Base-by-base conservation (phyloP, 2,329 filamentous ascomycete genomes). In the Fusarium marasasianum region DNA sequence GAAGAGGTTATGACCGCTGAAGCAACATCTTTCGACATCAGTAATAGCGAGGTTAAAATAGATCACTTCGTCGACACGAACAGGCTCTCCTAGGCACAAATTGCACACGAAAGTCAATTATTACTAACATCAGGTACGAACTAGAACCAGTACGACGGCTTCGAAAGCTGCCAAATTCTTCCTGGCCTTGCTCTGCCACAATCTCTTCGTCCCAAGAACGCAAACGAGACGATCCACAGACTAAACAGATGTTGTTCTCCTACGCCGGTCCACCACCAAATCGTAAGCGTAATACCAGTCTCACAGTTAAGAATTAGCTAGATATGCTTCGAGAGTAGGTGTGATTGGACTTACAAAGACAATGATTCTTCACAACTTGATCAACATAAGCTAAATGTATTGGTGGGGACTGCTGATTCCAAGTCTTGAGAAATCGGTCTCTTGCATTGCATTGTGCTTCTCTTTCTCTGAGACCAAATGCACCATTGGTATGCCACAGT, bases 1-100 rank as follows among this genome's bases (percentile, higher is more conserved):
- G 24, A 6, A 18, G 17, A 26, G 11, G 4, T 12, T 26, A 6
- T 3, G n/a, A 3, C 5, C 1, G 15, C 0, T 3, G 17, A 17
- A 1, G n/a, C 41, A 24, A 17, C 9, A 10, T 44, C 3, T 44
- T 6, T 8, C 41, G 9, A 44, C 0, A 24, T 8, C 6, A 24
- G 3, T 2, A 24, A 44, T 24, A 24, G 1, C 17, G 9, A 43
- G 13, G 8, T 43, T 10, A 5, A 17, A n/a, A 31, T 12, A 10
- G 3, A 50, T 17, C 47, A n/a, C 15, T 33, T 9, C 1, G 11
- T 13, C 11, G 15, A 50, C 1, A n/a, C 5, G 15, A 8, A 18
- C 47, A 50, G 8, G 22, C 4, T 33, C 3, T 31, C 14, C 4
- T 0, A 8, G 10, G 14, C 20, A 8, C 10, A 31, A 13, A 18